Conservation (phyloP, 169 alveolate genomes). For the Cryptosporidium baileyi region DNA sequence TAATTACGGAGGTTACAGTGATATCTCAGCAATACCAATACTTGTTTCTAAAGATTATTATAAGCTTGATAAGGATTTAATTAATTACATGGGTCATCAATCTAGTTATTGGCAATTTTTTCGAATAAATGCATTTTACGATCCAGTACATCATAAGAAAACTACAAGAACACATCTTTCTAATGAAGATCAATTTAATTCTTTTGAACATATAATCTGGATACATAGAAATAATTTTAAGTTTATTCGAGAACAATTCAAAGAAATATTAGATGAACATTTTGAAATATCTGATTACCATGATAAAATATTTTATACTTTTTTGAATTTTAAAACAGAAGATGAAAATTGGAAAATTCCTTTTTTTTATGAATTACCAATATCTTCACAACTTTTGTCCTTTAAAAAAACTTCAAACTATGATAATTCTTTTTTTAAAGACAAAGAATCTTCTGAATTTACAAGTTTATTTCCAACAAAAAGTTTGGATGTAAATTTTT, state of each 20-base stretch:
- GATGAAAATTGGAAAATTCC: neutral
- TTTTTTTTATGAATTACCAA: conserved; percentile 6
- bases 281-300: neutral
- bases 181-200: neutral
- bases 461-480: too few species aligned
- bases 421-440: too few species aligned
- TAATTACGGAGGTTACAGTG: conserved; percentile 20
- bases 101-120: conserved; percentile 67
- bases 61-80: neutral
- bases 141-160: neutral
- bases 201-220: conserved; percentile 6
- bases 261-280: neutral
- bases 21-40: neutral
- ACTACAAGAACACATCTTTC: neutral
- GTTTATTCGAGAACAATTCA: neutral
- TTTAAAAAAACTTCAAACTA: neutral
- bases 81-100: conserved; percentile 16
- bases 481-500: too few species aligned
- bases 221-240: conserved; percentile 27
- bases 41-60: neutral
- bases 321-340: neutral
- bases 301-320: conserved; percentile 39
- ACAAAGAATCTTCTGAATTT: too few species aligned
- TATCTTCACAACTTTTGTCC: neutral
- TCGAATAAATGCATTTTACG: conserved; percentile 6